Evolutionary conservation across 495 filamentous ascomycete species (phyloP), one percentile per base, ranked within the genome.

Genomic region (Rhizodiscina lignyota): DNA sequence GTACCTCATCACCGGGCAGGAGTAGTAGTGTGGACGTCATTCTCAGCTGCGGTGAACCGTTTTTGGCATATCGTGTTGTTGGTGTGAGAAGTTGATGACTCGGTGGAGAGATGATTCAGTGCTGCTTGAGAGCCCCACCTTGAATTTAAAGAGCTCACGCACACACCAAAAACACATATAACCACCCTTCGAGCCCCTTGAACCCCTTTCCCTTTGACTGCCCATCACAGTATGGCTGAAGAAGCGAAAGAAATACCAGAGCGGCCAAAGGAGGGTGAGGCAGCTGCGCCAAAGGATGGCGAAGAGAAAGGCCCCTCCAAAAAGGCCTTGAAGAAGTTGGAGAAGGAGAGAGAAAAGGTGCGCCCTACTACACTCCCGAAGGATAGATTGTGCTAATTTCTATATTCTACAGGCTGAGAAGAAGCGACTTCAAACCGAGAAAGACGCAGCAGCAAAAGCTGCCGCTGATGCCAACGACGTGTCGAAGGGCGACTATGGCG

Each of bases 1-100:
- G 64, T 34, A 94, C 64, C 29, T 60, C 50, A 41, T 96, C 84
- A 36, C 91, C 85, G 0, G 89, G 89, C 23, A 97, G 68, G 29
- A 78, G 68, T 40, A 86, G 45, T 18, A 66, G 51, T 10, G 67
- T 60, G 16, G 40, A 27, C 18, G 39, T 4, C 19, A 41, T 36
- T 21, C 19, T 55, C 24, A n/a, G n/a, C n/a, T n/a, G n/a, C n/a
- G n/a, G n/a, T n/a, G n/a, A n/a, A n/a, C n/a, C n/a, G n/a, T n/a
- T n/a, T n/a, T n/a, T n/a, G n/a, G n/a, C n/a, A n/a, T n/a, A n/a
- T n/a, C n/a, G n/a, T n/a, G n/a, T n/a, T n/a, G n/a, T n/a, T n/a
- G n/a, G n/a, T n/a, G n/a, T n/a, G n/a, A n/a, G n/a, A n/a, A n/a
- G n/a, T n/a, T n/a, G n/a, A n/a, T n/a, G n/a, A n/a, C n/a, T n/a